Base-by-base conservation (phyloP, 352 stramenopile genomes). In the Pythium utonaiense region DNA sequence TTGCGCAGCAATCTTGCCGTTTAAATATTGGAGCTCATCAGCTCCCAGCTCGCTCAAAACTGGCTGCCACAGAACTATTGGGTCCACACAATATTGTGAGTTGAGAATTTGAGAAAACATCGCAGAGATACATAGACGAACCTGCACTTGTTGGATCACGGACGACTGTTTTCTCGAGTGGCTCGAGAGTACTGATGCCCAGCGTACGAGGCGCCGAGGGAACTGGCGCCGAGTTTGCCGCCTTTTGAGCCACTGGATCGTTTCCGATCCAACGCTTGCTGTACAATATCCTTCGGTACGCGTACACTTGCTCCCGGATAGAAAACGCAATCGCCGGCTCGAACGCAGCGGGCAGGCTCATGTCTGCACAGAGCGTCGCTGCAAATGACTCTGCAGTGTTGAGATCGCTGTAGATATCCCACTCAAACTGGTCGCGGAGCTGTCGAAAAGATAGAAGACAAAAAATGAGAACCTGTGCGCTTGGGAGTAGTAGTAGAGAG, bases 391-490 rank as follows among this genome's bases (percentile, higher is more conserved):
- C 70, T 5, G 71, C 73, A 7, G 76, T 67, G 34, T 62, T 57
- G 41, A 73, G 82, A 47, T 79, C 67, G 36, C 77, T 82, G 31
- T 68, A 78, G 30, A 89, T 80, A 51, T 92, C 80, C 83, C 83
- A 92, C 53, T 92, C 83, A 27, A 92, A 88, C 58, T 91, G 83
- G 64, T 92, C 83, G 9, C 76, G 80, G 4, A 92, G 62, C 83
- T 92, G 55, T 10, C 30, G 8, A 36, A 40, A 40, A 19, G 51
- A 33, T 30, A 30, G 5, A n/a, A n/a, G n/a, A n/a, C n/a, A n/a
- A n/a, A n/a, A n/a, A n/a, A n/a, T n/a, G n/a, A n/a, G n/a, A n/a
- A n/a, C n/a, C n/a, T n/a, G n/a, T n/a, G n/a, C n/a, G n/a, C n/a
- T n/a, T n/a, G n/a, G n/a, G n/a, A n/a, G n/a, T n/a, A n/a, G n/a